phyloP scores from a whole-genome alignment of 2,329 filamentous ascomycete genomes.

The Colletotrichum cuscutae region DNA sequence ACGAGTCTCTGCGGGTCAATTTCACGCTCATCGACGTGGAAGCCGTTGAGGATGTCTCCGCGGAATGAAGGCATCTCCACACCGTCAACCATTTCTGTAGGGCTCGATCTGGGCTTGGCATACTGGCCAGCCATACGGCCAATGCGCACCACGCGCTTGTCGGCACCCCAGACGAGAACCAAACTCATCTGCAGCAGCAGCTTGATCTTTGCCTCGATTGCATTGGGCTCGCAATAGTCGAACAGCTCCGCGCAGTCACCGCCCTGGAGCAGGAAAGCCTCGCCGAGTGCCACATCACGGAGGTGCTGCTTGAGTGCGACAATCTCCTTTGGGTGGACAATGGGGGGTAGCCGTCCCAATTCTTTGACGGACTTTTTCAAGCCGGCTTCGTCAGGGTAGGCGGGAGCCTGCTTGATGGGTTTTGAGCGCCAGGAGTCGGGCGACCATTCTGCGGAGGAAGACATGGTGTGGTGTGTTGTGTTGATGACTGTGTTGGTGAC shows the following conservation, averaged over 20 bases:
- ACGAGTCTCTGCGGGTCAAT: conserved; percentile 88
- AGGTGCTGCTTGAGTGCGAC: conserved; percentile 80
- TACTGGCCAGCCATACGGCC: conserved; percentile 98
- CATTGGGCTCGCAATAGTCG: conserved; percentile 89
- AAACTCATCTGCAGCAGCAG: conserved; percentile 96
- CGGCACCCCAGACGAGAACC: conserved; percentile 88
- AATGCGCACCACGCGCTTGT: conserved; percentile 88
- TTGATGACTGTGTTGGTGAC: background rate
- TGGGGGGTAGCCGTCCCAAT: conserved; percentile 76
- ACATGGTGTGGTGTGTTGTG: conserved; percentile 16
- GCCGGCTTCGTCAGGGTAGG: conserved; percentile 71
- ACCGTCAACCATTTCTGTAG: conserved; percentile 84
- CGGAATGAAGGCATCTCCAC: conserved; percentile 88
- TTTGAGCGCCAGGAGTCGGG: conserved; percentile 80
- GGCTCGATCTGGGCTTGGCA: conserved; percentile 91
- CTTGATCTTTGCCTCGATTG: conserved; percentile 97
- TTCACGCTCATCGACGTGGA: conserved; percentile 76
- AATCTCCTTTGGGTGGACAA: conserved; percentile 86
- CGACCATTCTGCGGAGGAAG: conserved; percentile 54
- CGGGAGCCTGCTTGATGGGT: conserved; percentile 81
- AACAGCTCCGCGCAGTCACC: conserved; percentile 98
- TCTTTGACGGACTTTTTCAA: conserved; percentile 71
- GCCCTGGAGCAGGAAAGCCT: conserved; percentile 93
- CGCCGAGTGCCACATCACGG: conserved; percentile 86
- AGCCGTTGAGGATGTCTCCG: conserved; percentile 96